Evolutionary conservation across 2,329 filamentous ascomycete species (phyloP), one percentile per base, ranked within the genome.

Genomic region (Fusarium acutatum): DNA sequence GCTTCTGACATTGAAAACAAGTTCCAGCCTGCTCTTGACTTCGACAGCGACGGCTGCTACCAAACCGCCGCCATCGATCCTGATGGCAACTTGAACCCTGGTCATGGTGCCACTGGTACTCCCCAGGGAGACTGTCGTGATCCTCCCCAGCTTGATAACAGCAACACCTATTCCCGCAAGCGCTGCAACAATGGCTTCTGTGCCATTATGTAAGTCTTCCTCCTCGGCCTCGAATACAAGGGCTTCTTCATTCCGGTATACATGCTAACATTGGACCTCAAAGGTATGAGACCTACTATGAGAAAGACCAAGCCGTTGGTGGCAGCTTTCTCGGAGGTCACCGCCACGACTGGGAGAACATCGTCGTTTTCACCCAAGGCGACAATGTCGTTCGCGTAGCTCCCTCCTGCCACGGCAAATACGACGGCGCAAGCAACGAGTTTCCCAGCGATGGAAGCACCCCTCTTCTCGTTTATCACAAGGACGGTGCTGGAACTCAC

Each of bases 51-150:
- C 49, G 80, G 83, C 14, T 84, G 83, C 73, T 85, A 86, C 76
- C 84, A 86, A 70, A 84, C 85, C 3, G 83, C 86, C n/a, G 85
- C 85, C 44, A 82, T 87, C 41, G 79, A 80, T 65, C 77, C 75
- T 1, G 63, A 78, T 14, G 84, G 85, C 32, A 79, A 79, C 38
- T 77, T 71, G 26, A 80, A 80, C 59, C 74, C 73, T 0, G 79
- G 79, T 5, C 73, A 75, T 2, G 75, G 28, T 28, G 73, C 79
- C 9, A 80, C 78, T 8, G 77, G 77, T 28, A 80, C 76, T 8
- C 78, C 78, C 12, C 50, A 79, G 62, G 78, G 74, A 32, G 71
- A 78, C 18, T 82, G 80, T 44, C 80, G 80, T 30, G 76, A 80
- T n/a, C 64, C 72, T 15, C 73, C 47, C 17, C 79, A 80, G 54